Evolutionary conservation across 176 grass and related monocot genomes (phyloP), one percentile per base, ranked within the genome.

Genomic region (Avena atlantica): DNA sequence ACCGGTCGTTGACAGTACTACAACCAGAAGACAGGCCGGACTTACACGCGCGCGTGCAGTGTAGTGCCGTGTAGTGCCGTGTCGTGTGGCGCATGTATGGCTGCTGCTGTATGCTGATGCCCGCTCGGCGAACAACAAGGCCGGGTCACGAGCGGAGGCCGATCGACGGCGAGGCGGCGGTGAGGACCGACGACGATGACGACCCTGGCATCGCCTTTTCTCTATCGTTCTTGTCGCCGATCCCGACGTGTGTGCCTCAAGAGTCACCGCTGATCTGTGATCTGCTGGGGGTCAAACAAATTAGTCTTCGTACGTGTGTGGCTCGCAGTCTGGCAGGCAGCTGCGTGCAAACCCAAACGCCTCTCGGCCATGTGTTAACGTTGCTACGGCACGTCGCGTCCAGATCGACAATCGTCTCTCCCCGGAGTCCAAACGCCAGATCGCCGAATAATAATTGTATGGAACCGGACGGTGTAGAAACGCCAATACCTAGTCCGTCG

Each of bases 361-460:
- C 48, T 76, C 73, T 52, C 48, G 47, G 73, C 23, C 88, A 81
- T 42, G 77, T 49, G 83, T 49, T 58, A 49, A 25, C 88, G 59
- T 21, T 16, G 34, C 12, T 1, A 62, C 83, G 70, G 15, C 83
- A 13, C 78, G 83, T 86, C 88, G 88, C 88, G 83, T 90, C 88
- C 49, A 20, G 73, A 23, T 15, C 12, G 9, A 23, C 66, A 3
- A 36, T 25, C 81, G 83, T 10, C 83, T 69, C 6, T 82, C 25
- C 67, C 60, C 25, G 0, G 11, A 23, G 13, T 69, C 78, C 88
- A 76, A 89, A 29, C 69, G 88, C 37, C 78, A 8, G 60, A 7
- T 9, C 21, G 40, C 24, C 24, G 8, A 77, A 34, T 53, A 57
- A 76, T 42, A 57, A 76, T 42, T 50, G 71, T 74, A 15, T 74